Conservation (phyloP, 1,139 yeast genomes). For the Pichia sp. region DNA sequence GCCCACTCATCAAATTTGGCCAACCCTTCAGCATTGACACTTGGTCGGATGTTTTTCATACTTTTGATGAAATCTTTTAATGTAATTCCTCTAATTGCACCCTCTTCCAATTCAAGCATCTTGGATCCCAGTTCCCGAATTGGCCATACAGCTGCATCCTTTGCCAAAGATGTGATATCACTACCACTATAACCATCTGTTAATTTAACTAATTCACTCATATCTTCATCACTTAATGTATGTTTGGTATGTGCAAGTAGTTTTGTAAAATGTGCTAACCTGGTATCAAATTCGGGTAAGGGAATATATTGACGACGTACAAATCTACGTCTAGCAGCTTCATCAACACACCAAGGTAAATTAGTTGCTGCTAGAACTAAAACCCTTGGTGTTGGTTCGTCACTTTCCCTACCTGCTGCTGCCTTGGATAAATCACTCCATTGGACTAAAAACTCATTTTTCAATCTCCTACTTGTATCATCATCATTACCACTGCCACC, state of each 20-base stretch:
- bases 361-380: slow-evolving; percentile 93
- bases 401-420: slow-evolving; percentile 65
- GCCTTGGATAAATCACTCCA: slow-evolving; percentile 95
- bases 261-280: slow-evolving; percentile 65
- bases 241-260: slow-evolving; percentile 73
- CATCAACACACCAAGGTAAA: slow-evolving; percentile 97
- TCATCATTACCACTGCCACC: slow-evolving; percentile 81
- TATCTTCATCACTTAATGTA: slow-evolving; percentile 57
- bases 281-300: slow-evolving; percentile 79
- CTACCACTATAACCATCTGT: slow-evolving; percentile 72
- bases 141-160: slow-evolving; percentile 99
- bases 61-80: slow-evolving; percentile 72
- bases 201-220: slow-evolving; percentile 45
- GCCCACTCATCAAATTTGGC: slow-evolving; percentile 88
- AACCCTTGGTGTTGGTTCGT: slow-evolving; percentile 60
- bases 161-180: slow-evolving; percentile 90
- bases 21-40: slow-evolving; percentile 83
- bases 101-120: slow-evolving; percentile 75
- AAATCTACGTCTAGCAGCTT: slow-evolving; percentile 93
- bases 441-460: slow-evolving; percentile 89
- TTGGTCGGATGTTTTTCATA: slow-evolving; percentile 79
- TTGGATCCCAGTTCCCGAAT: slow-evolving; percentile 85
- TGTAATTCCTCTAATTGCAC: slow-evolving; percentile 74
- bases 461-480: slow-evolving; percentile 85
- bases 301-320: slow-evolving; percentile 93